Evolutionary conservation across 129 eudicot species (phyloP), one percentile per base, ranked within the genome.

Genomic region (Centaurea solstitialis): DNA sequence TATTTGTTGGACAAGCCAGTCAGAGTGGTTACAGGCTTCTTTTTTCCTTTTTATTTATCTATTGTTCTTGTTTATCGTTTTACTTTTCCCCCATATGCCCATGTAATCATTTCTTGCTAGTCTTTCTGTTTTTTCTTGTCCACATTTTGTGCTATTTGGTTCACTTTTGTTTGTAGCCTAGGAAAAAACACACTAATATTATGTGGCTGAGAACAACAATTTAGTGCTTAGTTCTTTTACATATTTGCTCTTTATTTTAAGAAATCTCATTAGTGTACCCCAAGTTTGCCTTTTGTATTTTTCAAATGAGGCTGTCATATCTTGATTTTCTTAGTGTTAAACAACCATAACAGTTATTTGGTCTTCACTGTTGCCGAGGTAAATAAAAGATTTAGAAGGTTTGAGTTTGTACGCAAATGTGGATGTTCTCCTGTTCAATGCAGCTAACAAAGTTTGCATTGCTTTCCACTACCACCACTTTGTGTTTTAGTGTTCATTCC

Each of bases 401-500:
- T 38, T 59, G 13, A 50, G 77, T 13, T 70, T 57, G 59, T 37
- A 53, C 57, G 28, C 71, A 57, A 28, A 71, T 24, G 47, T 61
- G 66, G 65, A 72, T 72, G 33, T 26, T 72, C 57, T 23, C 72
- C 18, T 71, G n/a, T 70, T 70, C 26, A 64, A 61, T 64, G 12
- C 30, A 7, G 24, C 71, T 28, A 70, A 69, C 41, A 59, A 71
- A 71, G 65, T 3, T 73, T 38, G 24, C 10, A 7, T 73, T 37
- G 13, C 15, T 39, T 80, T 62, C 28, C 64, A 76, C 30, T 35
- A 35, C 26, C 61, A 76, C 3, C n/a, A 37, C 22, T 13, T 7
- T 62, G 13, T 75, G 79, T 76, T 76, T 64, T 12, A 24, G 21
- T 62, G 22, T 24, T 64, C 73, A 62, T 72, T 78, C 57, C 68